Conservation (phyloP, 768 basidiomycete species). For the Mycena sanguinolenta region DNA sequence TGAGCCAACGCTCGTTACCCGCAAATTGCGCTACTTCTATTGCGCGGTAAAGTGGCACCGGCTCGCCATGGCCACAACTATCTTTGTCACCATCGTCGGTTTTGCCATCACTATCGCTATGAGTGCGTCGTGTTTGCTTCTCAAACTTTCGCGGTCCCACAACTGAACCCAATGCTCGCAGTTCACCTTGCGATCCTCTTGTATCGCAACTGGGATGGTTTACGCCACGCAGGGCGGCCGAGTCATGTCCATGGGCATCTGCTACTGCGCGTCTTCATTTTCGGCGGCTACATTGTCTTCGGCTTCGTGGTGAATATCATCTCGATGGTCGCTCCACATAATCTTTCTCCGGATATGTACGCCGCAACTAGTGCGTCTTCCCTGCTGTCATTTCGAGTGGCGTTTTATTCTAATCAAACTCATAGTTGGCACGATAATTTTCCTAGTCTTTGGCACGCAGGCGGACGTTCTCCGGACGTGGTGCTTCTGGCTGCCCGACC, state of each 20-base stretch:
- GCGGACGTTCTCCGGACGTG: constrained; percentile 51
- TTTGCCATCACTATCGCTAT: constrained; percentile 45
- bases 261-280: constrained; percentile 49
- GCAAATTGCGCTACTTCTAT: constrained; percentile 44
- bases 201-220: constrained; percentile 48
- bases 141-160: not conserved
- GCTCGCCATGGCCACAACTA: constrained; percentile 43
- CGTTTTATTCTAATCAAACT: not conserved
- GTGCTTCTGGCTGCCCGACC: constrained; percentile 46
- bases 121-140: constrained; percentile 38
- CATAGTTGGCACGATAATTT: constrained; percentile 51
- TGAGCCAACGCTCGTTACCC: constrained; percentile 45
- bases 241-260: constrained; percentile 44
- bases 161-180: constrained; percentile 19
- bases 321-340: constrained; percentile 39
- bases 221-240: constrained; percentile 45
- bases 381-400: not conserved
- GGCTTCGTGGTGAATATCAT: constrained; percentile 50
- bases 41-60: constrained; percentile 43
- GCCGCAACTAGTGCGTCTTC: constrained; percentile 47
- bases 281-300: constrained; percentile 49
- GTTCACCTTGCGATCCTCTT: constrained; percentile 47
- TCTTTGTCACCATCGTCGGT: constrained; percentile 46
- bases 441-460: constrained; percentile 55
- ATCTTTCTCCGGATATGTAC: constrained; percentile 47